Evolutionary conservation across 2,329 filamentous ascomycete species (phyloP).

Genomic region (Aspergillus brunneoviolaceus): DNA sequence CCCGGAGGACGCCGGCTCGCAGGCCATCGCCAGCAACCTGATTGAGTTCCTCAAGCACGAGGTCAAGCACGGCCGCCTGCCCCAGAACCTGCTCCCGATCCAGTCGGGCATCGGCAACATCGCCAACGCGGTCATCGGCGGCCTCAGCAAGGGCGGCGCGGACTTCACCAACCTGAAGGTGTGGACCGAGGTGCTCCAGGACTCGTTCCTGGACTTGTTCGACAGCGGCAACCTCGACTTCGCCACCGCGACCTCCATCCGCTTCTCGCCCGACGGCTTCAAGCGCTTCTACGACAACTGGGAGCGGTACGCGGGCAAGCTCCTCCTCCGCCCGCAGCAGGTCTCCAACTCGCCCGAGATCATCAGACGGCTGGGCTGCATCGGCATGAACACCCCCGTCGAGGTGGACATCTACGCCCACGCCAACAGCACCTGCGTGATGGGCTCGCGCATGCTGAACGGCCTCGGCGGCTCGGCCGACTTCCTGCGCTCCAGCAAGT

Average conservation of each 20-base stretch:
- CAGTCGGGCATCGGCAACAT: constrained; percentile 93
- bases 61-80: constrained; percentile 73
- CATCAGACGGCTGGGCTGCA: constrained; percentile 80
- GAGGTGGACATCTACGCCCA: constrained; percentile 95
- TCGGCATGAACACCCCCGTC: constrained; percentile 93
- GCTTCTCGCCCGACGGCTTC: constrained; percentile 89
- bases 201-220: constrained; percentile 90
- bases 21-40: constrained; percentile 72
- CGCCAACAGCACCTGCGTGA: constrained; percentile 86
- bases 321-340: constrained; percentile 82
- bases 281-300: constrained; percentile 86
- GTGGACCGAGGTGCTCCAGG: constrained; percentile 91
- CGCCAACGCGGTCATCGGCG: constrained; percentile 85
- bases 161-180: constrained; percentile 87
- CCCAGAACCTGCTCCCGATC: constrained; percentile 72
- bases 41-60: constrained; percentile 88
- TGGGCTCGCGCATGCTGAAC: constrained; percentile 85
- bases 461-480: constrained; percentile 79
- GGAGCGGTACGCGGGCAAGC: constrained; percentile 75
- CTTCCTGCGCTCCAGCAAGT: constrained; percentile 75
- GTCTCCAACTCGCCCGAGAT: constrained; percentile 89
- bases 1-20: constrained; percentile 70
- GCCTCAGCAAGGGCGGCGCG: constrained; percentile 68
- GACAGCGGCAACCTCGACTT: constrained; percentile 86
- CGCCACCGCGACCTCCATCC: constrained; percentile 83